These are phyloP conservation scores for Chalciporus chontae DNA, from an alignment of 768 basidiomycete species.

Conservation along the genomic window DNA sequence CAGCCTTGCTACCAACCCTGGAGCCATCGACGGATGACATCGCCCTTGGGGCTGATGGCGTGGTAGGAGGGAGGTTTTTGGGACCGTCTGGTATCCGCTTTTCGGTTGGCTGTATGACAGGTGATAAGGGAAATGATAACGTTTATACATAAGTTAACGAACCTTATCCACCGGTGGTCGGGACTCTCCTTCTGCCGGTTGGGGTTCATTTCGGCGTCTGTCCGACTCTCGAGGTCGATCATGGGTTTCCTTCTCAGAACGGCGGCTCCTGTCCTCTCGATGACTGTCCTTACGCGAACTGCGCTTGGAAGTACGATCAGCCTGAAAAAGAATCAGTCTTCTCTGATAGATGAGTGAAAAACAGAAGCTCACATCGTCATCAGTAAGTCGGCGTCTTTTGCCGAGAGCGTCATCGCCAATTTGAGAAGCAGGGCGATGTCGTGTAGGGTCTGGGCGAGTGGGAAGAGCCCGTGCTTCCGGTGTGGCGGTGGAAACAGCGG, in stretches of 20 bases:
- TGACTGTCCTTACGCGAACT: slow-evolving; percentile 74
- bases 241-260: slow-evolving; percentile 66
- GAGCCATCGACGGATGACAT: slow-evolving; percentile 53
- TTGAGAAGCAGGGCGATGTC: slow-evolving; percentile 47
- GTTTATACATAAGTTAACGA: slow-evolving; percentile 15
- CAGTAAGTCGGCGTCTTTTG: slow-evolving; percentile 63
- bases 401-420: slow-evolving; percentile 63
- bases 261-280: slow-evolving; percentile 69
- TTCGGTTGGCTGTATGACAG: slow-evolving; percentile 40
- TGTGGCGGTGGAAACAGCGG: slow-evolving; percentile 26
- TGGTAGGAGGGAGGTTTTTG: slow-evolving; percentile 51
- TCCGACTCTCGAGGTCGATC: slow-evolving; percentile 68
- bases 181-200: slow-evolving; percentile 47
- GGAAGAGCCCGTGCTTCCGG: slow-evolving; percentile 56
- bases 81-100: slow-evolving; percentile 56
- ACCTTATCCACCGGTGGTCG: slow-evolving; percentile 63
- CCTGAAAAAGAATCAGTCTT: slow-evolving; percentile 36
- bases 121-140: slow-evolving; percentile 6
- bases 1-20: slow-evolving; percentile 38
- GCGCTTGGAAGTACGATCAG: slow-evolving; percentile 77
- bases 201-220: slow-evolving; percentile 63
- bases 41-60: slow-evolving; percentile 69
- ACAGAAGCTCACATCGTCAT: slow-evolving; percentile 63
- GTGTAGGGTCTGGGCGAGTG: slow-evolving; percentile 54
- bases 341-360: neutral